Evolutionary conservation across 2,329 filamentous ascomycete species (phyloP).

Genomic region (Chaetomium strumarium): DNA sequence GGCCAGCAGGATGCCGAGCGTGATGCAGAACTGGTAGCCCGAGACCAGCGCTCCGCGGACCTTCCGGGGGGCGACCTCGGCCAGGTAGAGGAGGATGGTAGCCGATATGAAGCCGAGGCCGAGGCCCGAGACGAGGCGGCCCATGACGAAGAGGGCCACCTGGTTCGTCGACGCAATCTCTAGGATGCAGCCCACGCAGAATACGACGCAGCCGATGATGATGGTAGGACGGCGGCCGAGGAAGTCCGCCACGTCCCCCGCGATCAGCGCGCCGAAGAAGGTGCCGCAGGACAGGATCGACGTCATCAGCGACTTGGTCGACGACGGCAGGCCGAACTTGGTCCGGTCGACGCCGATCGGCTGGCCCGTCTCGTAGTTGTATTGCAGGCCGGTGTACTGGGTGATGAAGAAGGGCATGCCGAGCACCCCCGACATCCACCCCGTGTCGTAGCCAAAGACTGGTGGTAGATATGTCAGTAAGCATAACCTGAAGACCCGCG

Average conservation of each 20-base stretch:
- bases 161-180: slow-evolving; percentile 50
- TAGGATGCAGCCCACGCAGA: slow-evolving; percentile 52
- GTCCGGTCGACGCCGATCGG: slow-evolving; percentile 22
- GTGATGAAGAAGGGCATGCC: slow-evolving; percentile 35
- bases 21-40: slow-evolving; percentile 73
- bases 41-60: slow-evolving; percentile 67
- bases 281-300: slow-evolving; percentile 60
- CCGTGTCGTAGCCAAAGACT: slow-evolving; percentile 54
- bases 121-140: slow-evolving; percentile 58
- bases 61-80: slow-evolving; percentile 52
- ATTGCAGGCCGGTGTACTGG: slow-evolving; percentile 34
- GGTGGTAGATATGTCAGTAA: neutral
- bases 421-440: slow-evolving; percentile 48
- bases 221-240: slow-evolving; percentile 57
- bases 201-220: slow-evolving; percentile 54
- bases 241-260: slow-evolving; percentile 59
- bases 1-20: slow-evolving; percentile 64
- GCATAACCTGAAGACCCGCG: neutral
- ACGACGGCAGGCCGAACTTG: slow-evolving; percentile 22
- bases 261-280: slow-evolving; percentile 60
- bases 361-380: slow-evolving; percentile 24
- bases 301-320: slow-evolving; percentile 45
- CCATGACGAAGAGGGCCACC: slow-evolving; percentile 52
- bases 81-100: slow-evolving; percentile 67
- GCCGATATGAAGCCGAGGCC: slow-evolving; percentile 65